phyloP scores from a whole-genome alignment of 768 basidiomycete species.

The Naganishia friedmannii region DNA sequence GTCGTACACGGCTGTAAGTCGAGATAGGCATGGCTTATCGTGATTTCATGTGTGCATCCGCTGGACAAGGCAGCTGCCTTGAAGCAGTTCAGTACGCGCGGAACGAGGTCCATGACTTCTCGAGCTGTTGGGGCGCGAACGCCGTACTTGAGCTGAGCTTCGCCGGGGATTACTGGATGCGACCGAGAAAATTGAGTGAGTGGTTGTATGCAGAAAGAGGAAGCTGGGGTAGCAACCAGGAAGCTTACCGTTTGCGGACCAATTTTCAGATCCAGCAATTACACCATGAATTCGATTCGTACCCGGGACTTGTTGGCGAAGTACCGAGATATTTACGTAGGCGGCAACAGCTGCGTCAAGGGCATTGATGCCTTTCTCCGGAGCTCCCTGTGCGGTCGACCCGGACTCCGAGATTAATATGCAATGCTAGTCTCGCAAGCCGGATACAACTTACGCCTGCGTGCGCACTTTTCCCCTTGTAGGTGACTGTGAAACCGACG shows the following conservation, averaged over 20 bases:
- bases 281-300: constrained; percentile 32
- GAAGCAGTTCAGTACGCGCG: constrained; percentile 26
- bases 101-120: constrained; percentile 18
- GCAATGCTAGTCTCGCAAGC: neutral
- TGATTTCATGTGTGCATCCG: constrained; percentile 8
- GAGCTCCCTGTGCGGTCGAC: constrained; percentile 31
- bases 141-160: constrained; percentile 32
- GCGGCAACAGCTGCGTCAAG: constrained; percentile 36
- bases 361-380: constrained; percentile 38
- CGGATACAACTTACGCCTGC: constrained; percentile 37
- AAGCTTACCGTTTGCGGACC: constrained; percentile 23
- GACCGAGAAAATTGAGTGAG: neutral
- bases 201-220: neutral
- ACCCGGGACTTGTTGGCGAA: constrained; percentile 36
- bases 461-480: constrained; percentile 40
- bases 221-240: neutral
- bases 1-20: constrained; percentile 22
- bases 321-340: constrained; percentile 36
- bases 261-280: constrained; percentile 31
- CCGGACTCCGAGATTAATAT: neutral
- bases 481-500: constrained; percentile 39
- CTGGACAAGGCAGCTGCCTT: constrained; percentile 17
- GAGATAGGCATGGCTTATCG: constrained; percentile 16
- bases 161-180: constrained; percentile 22
- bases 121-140: constrained; percentile 27